Percentiles rank a stretch among this genome's conserved stretches.
phyloP scores from a whole-genome alignment of 169 alveolate species.

The Perkinsus olseni region DNA sequence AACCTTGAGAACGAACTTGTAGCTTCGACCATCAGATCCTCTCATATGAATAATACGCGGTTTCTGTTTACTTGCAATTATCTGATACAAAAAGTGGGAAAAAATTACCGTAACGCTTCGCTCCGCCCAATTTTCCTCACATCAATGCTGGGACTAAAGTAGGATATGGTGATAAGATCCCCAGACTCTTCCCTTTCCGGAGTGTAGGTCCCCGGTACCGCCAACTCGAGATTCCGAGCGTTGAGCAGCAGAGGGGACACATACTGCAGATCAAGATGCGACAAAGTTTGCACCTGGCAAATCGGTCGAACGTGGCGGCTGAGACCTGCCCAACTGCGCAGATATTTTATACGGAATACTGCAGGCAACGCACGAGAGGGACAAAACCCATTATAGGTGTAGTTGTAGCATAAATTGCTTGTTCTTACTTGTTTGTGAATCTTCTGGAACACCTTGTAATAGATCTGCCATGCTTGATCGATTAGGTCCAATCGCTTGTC shows the following conservation, averaged over 20 bases:
- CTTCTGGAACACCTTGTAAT: not conserved
- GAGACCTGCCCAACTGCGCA: not conserved
- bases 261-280: conserved; percentile 54
- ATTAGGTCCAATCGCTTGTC: not conserved
- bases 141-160: not conserved
- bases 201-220: conserved; percentile 70
- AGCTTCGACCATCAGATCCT: conserved; percentile 76
- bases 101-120: not conserved
- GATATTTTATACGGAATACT: too few species aligned
- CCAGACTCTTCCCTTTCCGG: conserved; percentile 27
- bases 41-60: conserved; percentile 72
- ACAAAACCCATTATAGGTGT: too few species aligned
- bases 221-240: conserved; percentile 57
- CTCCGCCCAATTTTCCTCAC: not conserved
- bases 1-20: conserved; percentile 61
- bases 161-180: not conserved
- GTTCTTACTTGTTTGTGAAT: not conserved
- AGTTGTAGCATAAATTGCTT: not conserved
- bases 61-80: conserved; percentile 65
- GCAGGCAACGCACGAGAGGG: too few species aligned
- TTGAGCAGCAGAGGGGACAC: conserved; percentile 63
- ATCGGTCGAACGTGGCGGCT: not conserved
- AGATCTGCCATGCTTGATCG: conserved; percentile 10
- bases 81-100: conserved; percentile 14
- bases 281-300: conserved; percentile 42